A percentile compares a stretch with the other conserved stretches of the same genome.
Conservation (phyloP, 345 rosid genomes). For the Iberis pinnata region DNA sequence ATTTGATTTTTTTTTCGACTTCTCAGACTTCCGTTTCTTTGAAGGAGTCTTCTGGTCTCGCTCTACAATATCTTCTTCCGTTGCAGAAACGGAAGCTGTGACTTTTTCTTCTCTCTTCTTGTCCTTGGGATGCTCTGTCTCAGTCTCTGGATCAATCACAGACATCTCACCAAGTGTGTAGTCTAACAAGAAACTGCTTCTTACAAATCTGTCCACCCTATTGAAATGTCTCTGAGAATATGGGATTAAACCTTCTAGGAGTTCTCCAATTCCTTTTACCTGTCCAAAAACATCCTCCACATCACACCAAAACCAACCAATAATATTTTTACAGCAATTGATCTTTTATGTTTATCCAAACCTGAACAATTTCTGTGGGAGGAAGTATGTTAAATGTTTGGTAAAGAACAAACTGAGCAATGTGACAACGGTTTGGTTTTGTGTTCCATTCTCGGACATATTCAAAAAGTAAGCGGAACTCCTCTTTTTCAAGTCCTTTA, state of each 20-base stretch:
- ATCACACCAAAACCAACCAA: no score
- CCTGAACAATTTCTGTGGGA: conserved; percentile 78
- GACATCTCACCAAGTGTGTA: conserved; percentile 81
- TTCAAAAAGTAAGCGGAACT: conserved; percentile 58
- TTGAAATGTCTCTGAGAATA: conserved; percentile 84
- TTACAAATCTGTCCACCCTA: conserved; percentile 78
- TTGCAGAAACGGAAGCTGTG: conserved; percentile 13
- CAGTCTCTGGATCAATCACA: conserved; percentile 54
- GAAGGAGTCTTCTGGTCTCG: conserved; percentile 28
- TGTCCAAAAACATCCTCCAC: conserved; percentile 30
- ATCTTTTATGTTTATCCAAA: conserved; percentile 20
- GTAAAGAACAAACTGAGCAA: conserved; percentile 77
- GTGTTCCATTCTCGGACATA: conserved; percentile 92
- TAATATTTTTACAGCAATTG: neutral
- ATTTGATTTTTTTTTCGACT: conserved; percentile 37
- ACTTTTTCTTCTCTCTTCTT: conserved; percentile 10
- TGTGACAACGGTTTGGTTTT: conserved; percentile 80
- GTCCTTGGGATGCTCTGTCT: conserved; percentile 9
- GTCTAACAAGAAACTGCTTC: conserved; percentile 86
- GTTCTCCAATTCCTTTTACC: conserved; percentile 76
- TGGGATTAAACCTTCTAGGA: conserved; percentile 82
- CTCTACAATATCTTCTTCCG: conserved; percentile 25
- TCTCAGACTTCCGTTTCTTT: conserved; percentile 59
- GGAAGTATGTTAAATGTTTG: conserved; percentile 59
- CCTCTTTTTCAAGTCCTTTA: conserved; percentile 56